These are phyloP conservation scores for Dioscorea alata DNA, from an alignment of 106 monocot genomes.

Conservation along the genomic window DNA sequence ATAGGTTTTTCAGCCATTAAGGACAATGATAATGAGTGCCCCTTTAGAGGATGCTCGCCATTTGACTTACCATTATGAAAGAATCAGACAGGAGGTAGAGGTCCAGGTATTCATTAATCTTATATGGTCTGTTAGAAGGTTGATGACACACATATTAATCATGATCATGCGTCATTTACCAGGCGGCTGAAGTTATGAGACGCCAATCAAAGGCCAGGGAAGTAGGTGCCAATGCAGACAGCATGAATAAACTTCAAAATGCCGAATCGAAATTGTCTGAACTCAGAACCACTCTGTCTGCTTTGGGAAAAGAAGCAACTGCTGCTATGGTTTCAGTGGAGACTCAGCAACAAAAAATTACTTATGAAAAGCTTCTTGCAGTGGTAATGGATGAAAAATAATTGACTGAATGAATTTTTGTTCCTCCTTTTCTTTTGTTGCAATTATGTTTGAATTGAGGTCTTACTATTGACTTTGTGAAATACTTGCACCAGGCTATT, in stretches of 20 bases:
- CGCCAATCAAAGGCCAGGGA: slow-evolving; percentile 72
- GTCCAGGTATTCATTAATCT: slow-evolving; percentile 48
- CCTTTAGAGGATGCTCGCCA: slow-evolving; percentile 98
- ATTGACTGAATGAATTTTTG: no score
- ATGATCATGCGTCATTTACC: slow-evolving; percentile 5
- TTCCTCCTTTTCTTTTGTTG: background rate
- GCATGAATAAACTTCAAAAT: slow-evolving; percentile 54
- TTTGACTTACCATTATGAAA: slow-evolving; percentile 75
- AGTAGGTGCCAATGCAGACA: slow-evolving; percentile 36
- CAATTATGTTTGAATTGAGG: no score
- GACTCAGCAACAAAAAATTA: slow-evolving; percentile 67
- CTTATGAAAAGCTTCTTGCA: slow-evolving; percentile 64
- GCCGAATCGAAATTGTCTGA: slow-evolving; percentile 80
- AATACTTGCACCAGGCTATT: no score
- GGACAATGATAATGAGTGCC: slow-evolving; percentile 68
- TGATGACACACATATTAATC: background rate
- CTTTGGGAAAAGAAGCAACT: slow-evolving; percentile 86
- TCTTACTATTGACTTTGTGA: no score
- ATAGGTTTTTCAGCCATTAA: slow-evolving; percentile 80
- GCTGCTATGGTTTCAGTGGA: slow-evolving; percentile 85
- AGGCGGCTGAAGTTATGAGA: slow-evolving; percentile 76
- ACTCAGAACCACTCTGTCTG: slow-evolving; percentile 50
- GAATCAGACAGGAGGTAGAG: slow-evolving; percentile 77
- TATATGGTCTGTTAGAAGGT: background rate
- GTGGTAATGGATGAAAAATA: slow-evolving; percentile 35